A percentile compares a stretch with the other conserved stretches of the same genome.
Conservation (phyloP, 768 basidiomycete species). For the Suillus occidentalis region DNA sequence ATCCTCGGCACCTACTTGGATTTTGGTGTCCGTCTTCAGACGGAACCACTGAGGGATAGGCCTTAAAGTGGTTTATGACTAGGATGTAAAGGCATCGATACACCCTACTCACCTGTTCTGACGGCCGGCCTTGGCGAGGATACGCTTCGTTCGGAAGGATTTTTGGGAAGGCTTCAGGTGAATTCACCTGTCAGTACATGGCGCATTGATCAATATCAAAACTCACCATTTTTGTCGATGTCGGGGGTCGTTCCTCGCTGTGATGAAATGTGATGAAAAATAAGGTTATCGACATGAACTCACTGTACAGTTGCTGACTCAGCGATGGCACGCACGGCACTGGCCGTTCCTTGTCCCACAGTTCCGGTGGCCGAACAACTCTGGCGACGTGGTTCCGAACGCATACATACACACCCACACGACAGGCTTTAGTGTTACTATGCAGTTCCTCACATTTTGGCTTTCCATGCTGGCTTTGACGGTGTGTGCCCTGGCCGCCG, state of each 20-base stretch:
- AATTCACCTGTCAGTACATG: constrained; percentile 13
- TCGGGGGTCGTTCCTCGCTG: constrained; percentile 33
- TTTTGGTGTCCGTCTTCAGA: constrained; percentile 93
- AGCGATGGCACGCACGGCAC: constrained; percentile 18
- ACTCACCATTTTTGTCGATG: constrained; percentile 52
- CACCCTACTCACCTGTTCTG: constrained; percentile 80
- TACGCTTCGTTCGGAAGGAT: constrained; percentile 95
- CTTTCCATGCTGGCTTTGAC: constrained; percentile 49
- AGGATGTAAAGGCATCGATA: neutral
- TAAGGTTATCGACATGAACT: constrained; percentile 33
- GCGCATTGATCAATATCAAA: neutral
- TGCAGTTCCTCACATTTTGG: constrained; percentile 52
- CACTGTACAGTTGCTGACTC: constrained; percentile 46
- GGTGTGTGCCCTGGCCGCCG: constrained; percentile 45
- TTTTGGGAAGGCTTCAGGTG: constrained; percentile 91
- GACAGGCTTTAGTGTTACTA: constrained; percentile 25
- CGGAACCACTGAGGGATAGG: constrained; percentile 99
- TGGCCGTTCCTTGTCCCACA: constrained; percentile 1
- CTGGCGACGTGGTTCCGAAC: neutral
- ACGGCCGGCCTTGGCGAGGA: constrained; percentile 91
- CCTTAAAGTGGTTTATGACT: constrained; percentile 38
- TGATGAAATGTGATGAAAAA: constrained; percentile 20
- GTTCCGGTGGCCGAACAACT: neutral
- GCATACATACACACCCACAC: neutral
- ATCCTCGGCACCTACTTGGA: constrained; percentile 54